Evolutionary conservation across 2,329 filamentous ascomycete species (phyloP).

Genomic region (Gaeumannomyces sp.): DNA sequence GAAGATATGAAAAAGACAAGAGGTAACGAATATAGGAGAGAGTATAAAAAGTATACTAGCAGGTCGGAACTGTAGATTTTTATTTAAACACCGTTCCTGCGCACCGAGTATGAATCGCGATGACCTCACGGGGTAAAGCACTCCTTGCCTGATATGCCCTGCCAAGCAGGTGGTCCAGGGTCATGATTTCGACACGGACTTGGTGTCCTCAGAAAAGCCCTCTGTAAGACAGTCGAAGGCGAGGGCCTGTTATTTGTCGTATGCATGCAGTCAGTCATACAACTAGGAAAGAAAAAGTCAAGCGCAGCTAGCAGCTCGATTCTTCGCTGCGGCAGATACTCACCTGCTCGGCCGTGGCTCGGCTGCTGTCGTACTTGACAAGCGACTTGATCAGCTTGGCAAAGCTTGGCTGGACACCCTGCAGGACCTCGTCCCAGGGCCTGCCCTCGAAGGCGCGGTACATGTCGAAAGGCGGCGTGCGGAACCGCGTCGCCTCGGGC

Average conservation of each 20-base stretch:
- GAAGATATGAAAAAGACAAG: too few relatives aligned
- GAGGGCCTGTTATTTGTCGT: background rate
- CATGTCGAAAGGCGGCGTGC: conserved; percentile 79
- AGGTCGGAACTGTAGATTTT: too few relatives aligned
- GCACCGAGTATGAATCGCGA: too few relatives aligned
- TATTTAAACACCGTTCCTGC: too few relatives aligned
- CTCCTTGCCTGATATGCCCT: too few relatives aligned
- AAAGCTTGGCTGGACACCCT: conserved; percentile 49
- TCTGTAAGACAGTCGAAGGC: conserved; percentile 5
- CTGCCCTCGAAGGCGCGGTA: conserved; percentile 68
- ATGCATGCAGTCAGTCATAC: background rate
- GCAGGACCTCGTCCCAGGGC: conserved; percentile 65
- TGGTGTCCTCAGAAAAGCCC: background rate
- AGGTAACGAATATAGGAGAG: too few relatives aligned
- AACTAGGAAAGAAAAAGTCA: background rate
- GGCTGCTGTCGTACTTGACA: conserved; percentile 65
- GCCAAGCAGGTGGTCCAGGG: too few relatives aligned
- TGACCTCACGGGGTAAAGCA: too few relatives aligned
- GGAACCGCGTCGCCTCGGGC: conserved; percentile 69
- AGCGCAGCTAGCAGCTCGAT: too few relatives aligned
- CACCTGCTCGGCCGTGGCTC: conserved; percentile 61
- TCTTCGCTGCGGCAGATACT: conserved; percentile 10
- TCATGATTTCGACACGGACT: background rate
- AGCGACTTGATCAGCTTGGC: conserved; percentile 61
- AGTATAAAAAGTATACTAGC: too few relatives aligned